Evolutionary conservation across 108 stramenopile species (phyloP).

Genomic region (Skeletonema potamos): DNA sequence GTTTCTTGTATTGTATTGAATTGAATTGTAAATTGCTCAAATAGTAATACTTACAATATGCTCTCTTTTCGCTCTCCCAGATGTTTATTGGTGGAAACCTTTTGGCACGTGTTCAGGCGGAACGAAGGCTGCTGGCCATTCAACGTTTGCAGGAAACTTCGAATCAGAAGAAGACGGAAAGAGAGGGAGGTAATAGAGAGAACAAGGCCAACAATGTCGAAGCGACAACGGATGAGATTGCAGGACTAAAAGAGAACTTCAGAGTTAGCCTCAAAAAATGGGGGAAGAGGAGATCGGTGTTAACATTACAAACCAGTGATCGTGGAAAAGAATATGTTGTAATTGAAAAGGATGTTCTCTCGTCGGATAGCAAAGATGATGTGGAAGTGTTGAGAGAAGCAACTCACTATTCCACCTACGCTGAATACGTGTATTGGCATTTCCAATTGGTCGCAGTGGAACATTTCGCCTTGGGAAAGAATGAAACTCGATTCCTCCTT

Average conservation of each 20-base stretch:
- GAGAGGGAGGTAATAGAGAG: neutral
- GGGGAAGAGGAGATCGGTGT: conserved; percentile 11
- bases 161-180: neutral
- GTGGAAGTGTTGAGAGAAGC: conserved; percentile 12
- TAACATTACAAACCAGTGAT: conserved; percentile 16
- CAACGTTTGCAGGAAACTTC: conserved; percentile 22
- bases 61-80: neutral
- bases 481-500: conserved; percentile 18
- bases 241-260: neutral
- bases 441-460: conserved; percentile 15
- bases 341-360: conserved; percentile 26
- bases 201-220: neutral
- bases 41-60: neutral
- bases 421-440: conserved; percentile 21
- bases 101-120: conserved; percentile 40
- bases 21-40: neutral
- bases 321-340: conserved; percentile 21
- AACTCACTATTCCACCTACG: conserved; percentile 34
- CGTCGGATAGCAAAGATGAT: conserved; percentile 15
- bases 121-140: conserved; percentile 24
- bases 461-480: conserved; percentile 23
- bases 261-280: neutral
- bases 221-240: neutral
- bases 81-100: conserved; percentile 40
- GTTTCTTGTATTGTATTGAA: neutral